phyloP scores from a whole-genome alignment of 805 yeast genomes.

The Starmerella lactis-condensi region DNA sequence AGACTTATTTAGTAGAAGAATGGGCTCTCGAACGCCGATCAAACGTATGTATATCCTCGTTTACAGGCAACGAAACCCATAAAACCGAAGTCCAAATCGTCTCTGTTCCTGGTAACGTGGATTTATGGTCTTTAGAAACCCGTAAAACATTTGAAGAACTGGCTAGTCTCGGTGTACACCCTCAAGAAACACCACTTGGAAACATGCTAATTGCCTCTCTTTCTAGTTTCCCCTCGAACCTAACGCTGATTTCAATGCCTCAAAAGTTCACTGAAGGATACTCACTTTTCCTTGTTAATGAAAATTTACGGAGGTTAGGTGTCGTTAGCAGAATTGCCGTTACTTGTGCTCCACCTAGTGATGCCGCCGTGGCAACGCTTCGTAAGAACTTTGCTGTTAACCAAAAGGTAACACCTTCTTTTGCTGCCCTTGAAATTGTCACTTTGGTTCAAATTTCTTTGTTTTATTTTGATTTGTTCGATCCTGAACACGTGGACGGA shows the following conservation, averaged over 20 bases:
- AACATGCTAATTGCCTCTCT: slow-evolving; percentile 62
- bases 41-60: slow-evolving; percentile 55
- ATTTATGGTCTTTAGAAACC: slow-evolving; percentile 34
- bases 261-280: slow-evolving; percentile 28
- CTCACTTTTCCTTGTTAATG: slow-evolving; percentile 46
- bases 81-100: slow-evolving; percentile 42
- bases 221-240: slow-evolving; percentile 57
- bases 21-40: slow-evolving; percentile 66
- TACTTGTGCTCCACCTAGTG: slow-evolving; percentile 46
- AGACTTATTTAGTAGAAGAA: slow-evolving; percentile 81
- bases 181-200: slow-evolving; percentile 45
- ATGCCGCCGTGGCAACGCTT: slow-evolving; percentile 66
- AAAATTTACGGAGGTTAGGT: slow-evolving; percentile 53
- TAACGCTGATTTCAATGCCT: slow-evolving; percentile 53
- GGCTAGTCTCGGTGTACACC: slow-evolving; percentile 43
- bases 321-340: slow-evolving; percentile 79
- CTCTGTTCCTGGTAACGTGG: slow-evolving; percentile 30
- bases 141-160: slow-evolving; percentile 48
- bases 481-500: slow-evolving; percentile 62
- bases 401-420: slow-evolving; percentile 32
- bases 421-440: slow-evolving; percentile 59
- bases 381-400: slow-evolving; percentile 47
- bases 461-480: slow-evolving; percentile 57
- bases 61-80: slow-evolving; percentile 67
- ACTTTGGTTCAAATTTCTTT: slow-evolving; percentile 56